These are phyloP conservation scores for Candida sp. DNA, from an alignment of 1,139 yeast species.

Conservation along the genomic window DNA sequence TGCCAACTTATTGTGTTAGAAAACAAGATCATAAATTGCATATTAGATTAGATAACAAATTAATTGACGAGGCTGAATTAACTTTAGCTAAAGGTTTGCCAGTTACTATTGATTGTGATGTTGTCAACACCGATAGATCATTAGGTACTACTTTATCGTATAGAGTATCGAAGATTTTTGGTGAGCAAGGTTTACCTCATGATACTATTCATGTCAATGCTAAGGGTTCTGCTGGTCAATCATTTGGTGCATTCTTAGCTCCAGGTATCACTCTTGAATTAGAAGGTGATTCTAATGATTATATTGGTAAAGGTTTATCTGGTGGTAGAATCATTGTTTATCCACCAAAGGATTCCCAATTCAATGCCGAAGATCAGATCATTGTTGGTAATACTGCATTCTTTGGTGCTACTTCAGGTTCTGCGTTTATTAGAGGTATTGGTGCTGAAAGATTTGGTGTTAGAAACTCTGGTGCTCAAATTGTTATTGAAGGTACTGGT, in stretches of 20 bases:
- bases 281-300: constrained; percentile 98
- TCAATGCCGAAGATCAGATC: constrained; percentile 95
- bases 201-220: constrained; percentile 94
- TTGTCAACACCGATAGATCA: constrained; percentile 94
- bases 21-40: constrained; percentile 95
- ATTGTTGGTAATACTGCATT: constrained; percentile 97
- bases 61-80: constrained; percentile 92
- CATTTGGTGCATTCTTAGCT: constrained; percentile 97
- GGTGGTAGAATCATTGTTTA: constrained; percentile 93
- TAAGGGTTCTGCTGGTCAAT: constrained; percentile 96
- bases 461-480: constrained; percentile 97
- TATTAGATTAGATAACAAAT: constrained; percentile 89
- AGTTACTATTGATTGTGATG: constrained; percentile 88
- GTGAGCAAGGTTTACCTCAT: constrained; percentile 91
- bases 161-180: constrained; percentile 89
- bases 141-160: constrained; percentile 93
- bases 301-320: constrained; percentile 95
- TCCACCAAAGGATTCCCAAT: constrained; percentile 81
- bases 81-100: constrained; percentile 94
- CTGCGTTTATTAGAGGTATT: constrained; percentile 92
- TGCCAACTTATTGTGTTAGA: constrained; percentile 87
- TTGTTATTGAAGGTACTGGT: constrained; percentile 97
- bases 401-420: constrained; percentile 97
- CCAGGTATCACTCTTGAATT: constrained; percentile 93
- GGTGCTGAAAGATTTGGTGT: constrained; percentile 99